Percentiles rank a stretch among this genome's conserved stretches.
phyloP scores from a whole-genome alignment of 495 filamentous ascomycete species.

The Mycothermus thermophilus region DNA sequence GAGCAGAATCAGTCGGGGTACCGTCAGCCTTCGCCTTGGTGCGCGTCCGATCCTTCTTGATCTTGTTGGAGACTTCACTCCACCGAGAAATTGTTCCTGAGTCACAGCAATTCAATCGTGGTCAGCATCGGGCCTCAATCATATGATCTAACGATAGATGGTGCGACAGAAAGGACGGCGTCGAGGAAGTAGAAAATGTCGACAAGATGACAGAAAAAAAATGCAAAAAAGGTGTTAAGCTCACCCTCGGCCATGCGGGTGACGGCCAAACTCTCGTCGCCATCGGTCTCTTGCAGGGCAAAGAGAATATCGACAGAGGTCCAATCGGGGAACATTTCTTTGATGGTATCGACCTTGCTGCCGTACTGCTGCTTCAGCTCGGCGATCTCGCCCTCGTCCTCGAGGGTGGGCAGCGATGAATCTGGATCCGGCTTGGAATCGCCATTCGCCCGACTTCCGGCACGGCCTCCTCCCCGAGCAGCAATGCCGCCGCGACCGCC shows the following conservation, averaged over 20 bases:
- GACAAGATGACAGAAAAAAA: slow-evolving; percentile 3
- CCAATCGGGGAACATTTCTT: slow-evolving; percentile 87
- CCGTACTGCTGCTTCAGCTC: slow-evolving; percentile 83
- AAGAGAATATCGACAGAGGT: slow-evolving; percentile 83
- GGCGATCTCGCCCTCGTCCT: slow-evolving; percentile 83
- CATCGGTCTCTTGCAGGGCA: slow-evolving; percentile 80
- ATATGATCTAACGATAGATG: not conserved
- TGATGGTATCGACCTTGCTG: slow-evolving; percentile 56
- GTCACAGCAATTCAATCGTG: not conserved
- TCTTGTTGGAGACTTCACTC: slow-evolving; percentile 91
- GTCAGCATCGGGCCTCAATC: not conserved
- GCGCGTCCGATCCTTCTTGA: slow-evolving; percentile 65
- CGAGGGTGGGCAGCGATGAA: slow-evolving; percentile 35
- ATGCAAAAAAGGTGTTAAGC: slow-evolving; percentile 9
- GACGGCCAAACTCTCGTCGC: slow-evolving; percentile 71
- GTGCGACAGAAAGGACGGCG: not conserved
- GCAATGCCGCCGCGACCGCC: slow-evolving; percentile 67
- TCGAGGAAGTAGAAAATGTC: not conserved
- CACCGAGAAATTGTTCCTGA: slow-evolving; percentile 83
- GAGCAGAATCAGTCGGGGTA: slow-evolving; percentile 35
- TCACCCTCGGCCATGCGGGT: slow-evolving; percentile 85
- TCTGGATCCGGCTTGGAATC: slow-evolving; percentile 48
- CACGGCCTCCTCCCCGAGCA: slow-evolving; percentile 56
- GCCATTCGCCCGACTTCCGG: slow-evolving; percentile 29
- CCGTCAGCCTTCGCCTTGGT: slow-evolving; percentile 68